Evolutionary conservation across 169 alveolate genomes (phyloP).

Genomic region (Plasmodium knowlesi): DNA sequence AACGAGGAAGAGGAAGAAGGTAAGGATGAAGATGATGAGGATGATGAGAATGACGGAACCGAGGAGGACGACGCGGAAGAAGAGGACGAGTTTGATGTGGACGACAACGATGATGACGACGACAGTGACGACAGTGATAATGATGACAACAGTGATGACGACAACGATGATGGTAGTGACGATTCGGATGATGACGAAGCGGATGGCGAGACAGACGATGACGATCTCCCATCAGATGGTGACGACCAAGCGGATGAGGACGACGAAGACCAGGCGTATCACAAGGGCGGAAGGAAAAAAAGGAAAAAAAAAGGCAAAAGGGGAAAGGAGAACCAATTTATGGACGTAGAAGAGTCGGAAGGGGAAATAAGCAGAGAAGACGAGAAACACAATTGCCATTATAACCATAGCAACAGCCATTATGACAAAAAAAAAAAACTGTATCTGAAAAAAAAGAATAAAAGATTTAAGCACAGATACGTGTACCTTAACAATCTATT

Average conservation of each 20-base stretch:
- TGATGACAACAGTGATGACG: background rate
- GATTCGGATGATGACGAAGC: slow-evolving; percentile 12
- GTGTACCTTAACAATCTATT: slow-evolving; percentile 42
- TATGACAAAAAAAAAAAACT: slow-evolving; percentile 30
- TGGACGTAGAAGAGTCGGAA: background rate
- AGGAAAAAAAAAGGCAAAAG: slow-evolving; percentile 7
- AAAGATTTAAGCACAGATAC: slow-evolving; percentile 50
- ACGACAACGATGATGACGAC: background rate
- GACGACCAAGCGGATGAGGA: background rate
- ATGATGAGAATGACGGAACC: background rate
- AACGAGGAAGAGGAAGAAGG: background rate
- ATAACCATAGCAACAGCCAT: background rate
- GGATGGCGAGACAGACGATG: slow-evolving; percentile 23
- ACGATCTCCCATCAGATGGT: background rate
- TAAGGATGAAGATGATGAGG: background rate
- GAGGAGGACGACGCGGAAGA: slow-evolving; percentile 4
- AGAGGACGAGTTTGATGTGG: slow-evolving; percentile 4
- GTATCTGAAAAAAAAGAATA: slow-evolving; percentile 37
- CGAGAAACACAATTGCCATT: background rate
- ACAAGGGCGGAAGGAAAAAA: background rate
- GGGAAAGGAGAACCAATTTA: background rate
- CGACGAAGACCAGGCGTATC: background rate
- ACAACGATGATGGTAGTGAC: slow-evolving; percentile 10
- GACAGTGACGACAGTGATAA: background rate
- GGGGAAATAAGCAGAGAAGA: slow-evolving; percentile 4